Base-by-base conservation (phyloP, 441 rosid genomes). In the Codiaeum variegatum region DNA sequence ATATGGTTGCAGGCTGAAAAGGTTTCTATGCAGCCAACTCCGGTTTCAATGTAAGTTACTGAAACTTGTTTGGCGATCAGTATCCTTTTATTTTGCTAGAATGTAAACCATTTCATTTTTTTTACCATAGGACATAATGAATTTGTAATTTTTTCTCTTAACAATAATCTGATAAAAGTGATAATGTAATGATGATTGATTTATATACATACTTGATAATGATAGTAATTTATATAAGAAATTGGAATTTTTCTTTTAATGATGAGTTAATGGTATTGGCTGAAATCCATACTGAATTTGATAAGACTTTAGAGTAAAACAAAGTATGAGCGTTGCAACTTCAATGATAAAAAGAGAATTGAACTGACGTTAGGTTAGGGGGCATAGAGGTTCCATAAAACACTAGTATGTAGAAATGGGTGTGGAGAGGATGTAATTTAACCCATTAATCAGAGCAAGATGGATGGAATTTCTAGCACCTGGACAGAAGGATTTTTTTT, bases 11-110 rank as follows among this genome's bases (percentile, higher is more conserved):
- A 95, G 99, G 82, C 85, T 64, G 87, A 86, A 69, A 88, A 86
- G 82, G 91, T 84, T 60, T 79, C 90, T 19, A 70, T 77, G 73
- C 93, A 89, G 80, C 85, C 97, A 49, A 84, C 88, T 79, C 98
- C 99, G n/a, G 87, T 91, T 78, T 86, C 97, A 71, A 88, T 87
- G 99, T 95, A 83, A 93, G 99, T 54, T 72, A 21, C 12, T 21
- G 26, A 6, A 36, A 38, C 6, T 13, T 3, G 15, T 44, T 44
- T 26, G 3, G 51, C 26, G 23, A 42, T 52, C 7, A 52, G 11
- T n/a, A 52, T 8, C n/a, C 44, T 52, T 52, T 19, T 52, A 11
- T 26, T 28, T 26, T 26, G n/a, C 7, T 66, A 44, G 52, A 49
- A n/a, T 44, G 54, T 9, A 6, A 52, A 19, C n/a, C 44, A 40